phyloP scores from a whole-genome alignment of 495 filamentous ascomycete genomes.

The Penicillium subrubescens region DNA sequence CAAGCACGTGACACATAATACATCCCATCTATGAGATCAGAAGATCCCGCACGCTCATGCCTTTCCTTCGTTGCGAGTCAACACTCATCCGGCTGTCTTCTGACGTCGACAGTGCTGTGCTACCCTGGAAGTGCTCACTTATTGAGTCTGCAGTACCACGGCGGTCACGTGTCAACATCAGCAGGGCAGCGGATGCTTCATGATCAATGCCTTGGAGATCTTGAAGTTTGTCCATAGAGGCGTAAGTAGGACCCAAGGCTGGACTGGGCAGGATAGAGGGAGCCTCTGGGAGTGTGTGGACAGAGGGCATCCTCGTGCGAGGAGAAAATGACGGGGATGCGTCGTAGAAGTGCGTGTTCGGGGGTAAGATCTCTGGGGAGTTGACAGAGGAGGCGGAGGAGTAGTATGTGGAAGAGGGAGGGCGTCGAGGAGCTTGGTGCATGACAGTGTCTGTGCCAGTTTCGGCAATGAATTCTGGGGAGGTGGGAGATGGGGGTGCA shows the following conservation, averaged over 20 bases:
- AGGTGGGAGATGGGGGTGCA: constrained; percentile 40
- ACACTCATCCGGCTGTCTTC: constrained; percentile 7
- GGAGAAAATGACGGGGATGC: constrained; percentile 46
- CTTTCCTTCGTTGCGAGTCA: constrained; percentile 37
- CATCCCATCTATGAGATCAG: constrained; percentile 56
- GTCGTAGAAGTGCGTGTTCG: constrained; percentile 26
- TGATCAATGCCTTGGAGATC: constrained; percentile 59
- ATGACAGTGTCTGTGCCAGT: constrained; percentile 11
- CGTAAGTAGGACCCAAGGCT: constrained; percentile 37
- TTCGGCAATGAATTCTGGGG: constrained; percentile 37
- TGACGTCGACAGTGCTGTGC: constrained; percentile 13
- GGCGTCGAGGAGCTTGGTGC: constrained; percentile 15
- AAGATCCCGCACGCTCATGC: constrained; percentile 81
- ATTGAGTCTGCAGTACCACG: constrained; percentile 46
- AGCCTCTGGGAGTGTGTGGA: constrained; percentile 28
- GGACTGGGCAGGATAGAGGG: constrained; percentile 47
- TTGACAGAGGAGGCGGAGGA: constrained; percentile 38
- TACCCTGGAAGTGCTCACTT: constrained; percentile 25
- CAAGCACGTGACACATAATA: constrained; percentile 3
- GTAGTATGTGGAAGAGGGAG: constrained; percentile 27
- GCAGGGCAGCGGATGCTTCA: constrained; percentile 76
- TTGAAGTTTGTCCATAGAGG: constrained; percentile 28
- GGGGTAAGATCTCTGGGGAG: constrained; percentile 39
- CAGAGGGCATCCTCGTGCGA: constrained; percentile 35
- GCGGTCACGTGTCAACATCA: constrained; percentile 77